These are phyloP conservation scores for Trypanosoma caninum DNA, from an alignment of 208 protist genomes.

Conservation along the genomic window DNA sequence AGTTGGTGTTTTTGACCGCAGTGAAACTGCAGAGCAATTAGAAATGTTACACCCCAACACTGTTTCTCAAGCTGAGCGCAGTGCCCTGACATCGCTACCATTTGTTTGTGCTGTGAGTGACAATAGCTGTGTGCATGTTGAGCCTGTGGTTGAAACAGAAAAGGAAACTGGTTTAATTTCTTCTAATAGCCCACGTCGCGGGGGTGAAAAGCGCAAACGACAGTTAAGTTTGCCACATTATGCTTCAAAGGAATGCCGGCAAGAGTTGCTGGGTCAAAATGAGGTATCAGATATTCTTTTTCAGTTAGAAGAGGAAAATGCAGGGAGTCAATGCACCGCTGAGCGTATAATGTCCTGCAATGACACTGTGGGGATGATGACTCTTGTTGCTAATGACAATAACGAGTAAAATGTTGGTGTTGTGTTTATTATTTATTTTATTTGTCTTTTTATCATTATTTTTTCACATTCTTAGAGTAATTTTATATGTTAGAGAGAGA, in stretches of 20 bases:
- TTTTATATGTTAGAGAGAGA: conserved; percentile 25
- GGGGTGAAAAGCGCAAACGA: conserved; percentile 5
- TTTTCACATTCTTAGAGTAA: conserved; percentile 4
- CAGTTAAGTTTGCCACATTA: background rate
- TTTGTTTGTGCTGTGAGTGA: conserved; percentile 68
- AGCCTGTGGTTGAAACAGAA: conserved; percentile 30
- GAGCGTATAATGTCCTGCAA: background rate
- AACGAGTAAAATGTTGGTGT: background rate
- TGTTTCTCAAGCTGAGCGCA: conserved; percentile 22
- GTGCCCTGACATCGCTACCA: conserved; percentile 17
- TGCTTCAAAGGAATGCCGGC: background rate
- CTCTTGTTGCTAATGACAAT: background rate
- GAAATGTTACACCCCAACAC: conserved; percentile 45
- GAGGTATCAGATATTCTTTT: conserved; percentile 15
- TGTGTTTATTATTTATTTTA: background rate
- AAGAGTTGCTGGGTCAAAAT: conserved; percentile 12
- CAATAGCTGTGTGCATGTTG: conserved; percentile 55
- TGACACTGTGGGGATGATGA: background rate
- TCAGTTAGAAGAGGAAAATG: conserved; percentile 4
- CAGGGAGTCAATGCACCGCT: background rate
- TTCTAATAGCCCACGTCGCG: background rate
- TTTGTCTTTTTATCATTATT: background rate
- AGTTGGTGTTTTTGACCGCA: conserved; percentile 36
- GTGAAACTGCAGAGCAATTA: conserved; percentile 72
- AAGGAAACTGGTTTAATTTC: background rate